phyloP scores from a whole-genome alignment of 495 filamentous ascomycete species.

The Cenococcum geophilum region DNA sequence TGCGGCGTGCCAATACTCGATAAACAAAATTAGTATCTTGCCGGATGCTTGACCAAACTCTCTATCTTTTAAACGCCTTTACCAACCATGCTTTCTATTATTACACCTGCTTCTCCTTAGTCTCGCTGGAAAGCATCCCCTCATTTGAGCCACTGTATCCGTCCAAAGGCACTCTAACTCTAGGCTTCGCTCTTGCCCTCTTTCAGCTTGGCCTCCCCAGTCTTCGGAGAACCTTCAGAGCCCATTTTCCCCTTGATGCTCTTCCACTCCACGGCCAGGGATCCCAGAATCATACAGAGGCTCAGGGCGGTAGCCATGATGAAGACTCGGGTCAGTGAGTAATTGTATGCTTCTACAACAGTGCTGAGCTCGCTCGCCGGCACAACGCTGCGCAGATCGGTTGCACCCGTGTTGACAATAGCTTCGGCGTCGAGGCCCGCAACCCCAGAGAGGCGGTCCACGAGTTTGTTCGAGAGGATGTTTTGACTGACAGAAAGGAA shows the following conservation, averaged over 20 bases:
- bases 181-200: constrained; percentile 2
- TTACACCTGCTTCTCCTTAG: background rate
- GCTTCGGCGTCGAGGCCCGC: constrained; percentile 3
- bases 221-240: background rate
- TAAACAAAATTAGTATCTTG: background rate
- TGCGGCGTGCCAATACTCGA: too few species aligned
- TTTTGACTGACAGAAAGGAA: constrained; percentile 3
- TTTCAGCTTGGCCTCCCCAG: background rate
- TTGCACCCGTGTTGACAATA: constrained; percentile 8
- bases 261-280: constrained; percentile 5
- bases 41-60: background rate
- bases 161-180: background rate
- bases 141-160: background rate
- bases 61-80: background rate
- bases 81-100: background rate
- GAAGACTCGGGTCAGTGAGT: constrained; percentile 5
- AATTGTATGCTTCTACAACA: background rate
- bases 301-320: background rate
- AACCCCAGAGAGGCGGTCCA: constrained; percentile 49
- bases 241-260: constrained; percentile 1
- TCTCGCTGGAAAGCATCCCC: background rate
- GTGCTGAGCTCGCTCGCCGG: background rate
- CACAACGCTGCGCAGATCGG: background rate
- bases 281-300: background rate
- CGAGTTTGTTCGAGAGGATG: background rate